phyloP scores from a whole-genome alignment of 805 yeast genomes.

The Lachancea sp. region DNA sequence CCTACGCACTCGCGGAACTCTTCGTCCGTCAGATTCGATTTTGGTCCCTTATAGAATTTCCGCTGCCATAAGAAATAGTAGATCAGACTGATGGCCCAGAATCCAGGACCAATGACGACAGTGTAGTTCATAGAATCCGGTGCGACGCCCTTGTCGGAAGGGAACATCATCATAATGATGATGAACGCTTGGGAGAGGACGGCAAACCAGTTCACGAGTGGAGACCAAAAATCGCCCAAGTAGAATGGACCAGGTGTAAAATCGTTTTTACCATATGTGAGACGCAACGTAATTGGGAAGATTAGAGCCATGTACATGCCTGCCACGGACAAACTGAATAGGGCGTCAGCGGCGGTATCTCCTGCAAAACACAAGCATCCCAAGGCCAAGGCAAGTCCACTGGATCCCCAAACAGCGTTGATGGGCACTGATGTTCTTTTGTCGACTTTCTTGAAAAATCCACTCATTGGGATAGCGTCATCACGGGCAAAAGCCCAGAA shows the following conservation, averaged over 20 bases:
- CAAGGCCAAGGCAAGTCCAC: slow-evolving; percentile 30
- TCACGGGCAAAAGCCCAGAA: slow-evolving; percentile 73
- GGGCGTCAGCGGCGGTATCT: slow-evolving; percentile 38
- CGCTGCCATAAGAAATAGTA: slow-evolving; percentile 50
- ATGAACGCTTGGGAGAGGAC: slow-evolving; percentile 44
- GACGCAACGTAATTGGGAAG: slow-evolving; percentile 31
- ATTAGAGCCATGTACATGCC: slow-evolving; percentile 38
- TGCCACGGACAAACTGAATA: slow-evolving; percentile 36
- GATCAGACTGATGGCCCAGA: slow-evolving; percentile 47
- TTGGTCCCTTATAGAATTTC: slow-evolving; percentile 54
- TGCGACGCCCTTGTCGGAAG: slow-evolving; percentile 28
- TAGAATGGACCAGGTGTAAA: slow-evolving; percentile 61
- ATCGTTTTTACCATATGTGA: slow-evolving; percentile 40
- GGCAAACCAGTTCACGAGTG: slow-evolving; percentile 41
- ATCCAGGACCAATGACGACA: slow-evolving; percentile 54
- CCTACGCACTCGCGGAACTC: slow-evolving; percentile 24
- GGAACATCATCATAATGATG: slow-evolving; percentile 55
- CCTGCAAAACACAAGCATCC: slow-evolving; percentile 38
- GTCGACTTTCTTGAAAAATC: slow-evolving; percentile 49
- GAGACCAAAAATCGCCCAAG: slow-evolving; percentile 45
- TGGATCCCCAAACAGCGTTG: slow-evolving; percentile 46
- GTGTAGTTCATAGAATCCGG: slow-evolving; percentile 61
- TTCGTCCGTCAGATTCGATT: slow-evolving; percentile 18
- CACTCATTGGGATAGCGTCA: slow-evolving; percentile 59
- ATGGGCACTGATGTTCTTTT: slow-evolving; percentile 51